Evolutionary conservation across 352 stramenopile species (phyloP).

Genomic region (Globisporangium okanoganense): DNA sequence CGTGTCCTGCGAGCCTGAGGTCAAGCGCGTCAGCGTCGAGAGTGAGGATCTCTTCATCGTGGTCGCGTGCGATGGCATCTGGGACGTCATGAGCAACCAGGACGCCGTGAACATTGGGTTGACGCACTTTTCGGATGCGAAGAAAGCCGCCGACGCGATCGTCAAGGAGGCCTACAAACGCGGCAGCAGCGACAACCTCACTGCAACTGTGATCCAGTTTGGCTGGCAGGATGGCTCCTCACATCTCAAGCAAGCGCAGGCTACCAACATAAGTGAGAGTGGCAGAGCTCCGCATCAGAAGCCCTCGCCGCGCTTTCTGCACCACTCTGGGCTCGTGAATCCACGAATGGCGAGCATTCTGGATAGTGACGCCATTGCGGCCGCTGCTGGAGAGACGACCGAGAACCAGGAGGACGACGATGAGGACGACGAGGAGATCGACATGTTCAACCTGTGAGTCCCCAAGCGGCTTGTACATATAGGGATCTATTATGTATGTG

Average conservation of each 20-base stretch:
- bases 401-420: slow-evolving; percentile 17
- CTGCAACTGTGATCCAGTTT: slow-evolving; percentile 48
- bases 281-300: neutral
- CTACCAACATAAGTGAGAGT: slow-evolving; percentile 1
- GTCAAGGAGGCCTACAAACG: slow-evolving; percentile 52
- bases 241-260: slow-evolving; percentile 19
- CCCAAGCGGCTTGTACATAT: neutral
- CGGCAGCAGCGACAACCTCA: slow-evolving; percentile 56
- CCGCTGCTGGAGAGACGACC: slow-evolving; percentile 11
- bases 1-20: slow-evolving; percentile 53
- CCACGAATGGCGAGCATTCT: slow-evolving; percentile 1
- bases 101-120: slow-evolving; percentile 48
- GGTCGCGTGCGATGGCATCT: slow-evolving; percentile 58
- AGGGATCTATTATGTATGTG: neutral
- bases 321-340: neutral
- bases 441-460: slow-evolving; percentile 48
- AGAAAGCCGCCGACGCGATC: slow-evolving; percentile 42
- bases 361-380: slow-evolving; percentile 4
- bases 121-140: slow-evolving; percentile 31
- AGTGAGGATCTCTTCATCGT: slow-evolving; percentile 52
- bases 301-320: slow-evolving; percentile 1
- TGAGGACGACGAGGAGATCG: slow-evolving; percentile 34
- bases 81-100: slow-evolving; percentile 60
- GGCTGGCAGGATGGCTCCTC: slow-evolving; percentile 28
- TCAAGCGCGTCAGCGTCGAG: slow-evolving; percentile 30